Evolutionary conservation across 257 asterid genomes (phyloP), one percentile per base, ranked within the genome.

Genomic region (Echites panduratus): DNA sequence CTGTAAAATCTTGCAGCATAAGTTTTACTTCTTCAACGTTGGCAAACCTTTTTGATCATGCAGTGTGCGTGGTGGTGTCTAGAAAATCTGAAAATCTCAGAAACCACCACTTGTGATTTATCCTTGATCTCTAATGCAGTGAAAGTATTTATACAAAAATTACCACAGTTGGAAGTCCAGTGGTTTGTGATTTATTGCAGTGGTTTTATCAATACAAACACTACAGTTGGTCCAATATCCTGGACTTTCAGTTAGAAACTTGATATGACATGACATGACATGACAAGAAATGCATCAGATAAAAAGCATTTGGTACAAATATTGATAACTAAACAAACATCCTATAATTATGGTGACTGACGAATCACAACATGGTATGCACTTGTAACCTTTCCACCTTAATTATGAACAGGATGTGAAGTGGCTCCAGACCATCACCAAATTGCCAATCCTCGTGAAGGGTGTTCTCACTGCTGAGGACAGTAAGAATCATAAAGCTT

Each of bases 401-500:
- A 76, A 68, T 63, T 32, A 68, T 58, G 73, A 65, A 72, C 93
- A 93, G 97, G 98, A 93, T 82, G 89, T 93, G 22, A 83, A 91
- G 92, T 93, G 98, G 98, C 96, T 93, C 73, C 91, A 88, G 85
- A 69, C 98, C n/a, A 93, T 93, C 77, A 93, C 98, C 76, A 80
- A 92, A 54, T n/a, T 93, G 91, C 97, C 96, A 17, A 93, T 93
- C 84, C 83, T 91, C 75, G 96, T 93, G 70, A 93, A 91, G 89
- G 98, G 98, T 84, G 97, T 93, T 10, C 80, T 93, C 74, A 93
- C 98, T 48, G 96, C 96, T 38, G 98, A 93, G 79, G 98, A 93
- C 70, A 78, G 98, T 93, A 93, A 84, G 75, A 61, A 27, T 44
- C 32, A 44, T 27, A 70, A 10, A n/a, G 68, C 70, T 75, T 40